Evolutionary conservation across 1,139 yeast species (phyloP).

Genomic region (Wickerhamiella pararugosa): DNA sequence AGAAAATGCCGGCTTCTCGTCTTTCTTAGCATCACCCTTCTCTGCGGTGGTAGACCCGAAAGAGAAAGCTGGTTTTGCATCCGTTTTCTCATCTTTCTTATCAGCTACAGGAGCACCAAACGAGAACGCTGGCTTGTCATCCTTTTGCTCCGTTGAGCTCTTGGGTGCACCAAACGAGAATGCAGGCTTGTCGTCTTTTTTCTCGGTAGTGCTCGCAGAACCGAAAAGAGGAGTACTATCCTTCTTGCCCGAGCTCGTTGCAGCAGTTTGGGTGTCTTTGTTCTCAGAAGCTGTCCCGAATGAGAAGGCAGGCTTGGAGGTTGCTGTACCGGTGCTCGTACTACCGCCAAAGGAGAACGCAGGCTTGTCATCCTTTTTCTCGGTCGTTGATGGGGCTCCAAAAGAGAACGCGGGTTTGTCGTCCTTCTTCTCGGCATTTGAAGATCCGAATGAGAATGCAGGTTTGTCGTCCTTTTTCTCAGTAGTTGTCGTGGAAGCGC

Average conservation of each 20-base stretch:
- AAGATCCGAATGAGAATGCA: conserved; percentile 1
- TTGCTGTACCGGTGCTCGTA: conserved; percentile 4
- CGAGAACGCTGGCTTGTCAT: conserved; percentile 8
- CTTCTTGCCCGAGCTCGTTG: neutral
- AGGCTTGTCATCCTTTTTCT: conserved; percentile 10
- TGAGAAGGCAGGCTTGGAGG: conserved; percentile 4
- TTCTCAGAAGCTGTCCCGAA: conserved; percentile 16
- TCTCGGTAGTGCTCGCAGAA: conserved; percentile 11
- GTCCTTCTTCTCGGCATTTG: conserved; percentile 12
- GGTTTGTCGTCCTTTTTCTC: conserved; percentile 11
- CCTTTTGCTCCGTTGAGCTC: conserved; percentile 21
- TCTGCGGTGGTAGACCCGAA: conserved; percentile 20
- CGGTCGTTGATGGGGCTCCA: conserved; percentile 13
- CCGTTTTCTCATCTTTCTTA: conserved; percentile 15
- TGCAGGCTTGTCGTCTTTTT: conserved; percentile 16
- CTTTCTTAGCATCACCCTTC: conserved; percentile 10
- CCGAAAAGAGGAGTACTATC: conserved; percentile 17
- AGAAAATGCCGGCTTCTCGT: conserved; percentile 5
- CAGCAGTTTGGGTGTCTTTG: conserved; percentile 9
- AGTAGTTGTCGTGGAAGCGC: conserved; percentile 14
- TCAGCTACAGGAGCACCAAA: conserved; percentile 10
- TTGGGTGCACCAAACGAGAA: conserved; percentile 16
- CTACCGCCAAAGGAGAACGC: conserved; percentile 21
- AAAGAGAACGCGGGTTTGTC: conserved; percentile 20
- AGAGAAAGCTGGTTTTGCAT: conserved; percentile 17